phyloP scores from a whole-genome alignment of 345 rosid genomes.

The Garcia nutans region DNA sequence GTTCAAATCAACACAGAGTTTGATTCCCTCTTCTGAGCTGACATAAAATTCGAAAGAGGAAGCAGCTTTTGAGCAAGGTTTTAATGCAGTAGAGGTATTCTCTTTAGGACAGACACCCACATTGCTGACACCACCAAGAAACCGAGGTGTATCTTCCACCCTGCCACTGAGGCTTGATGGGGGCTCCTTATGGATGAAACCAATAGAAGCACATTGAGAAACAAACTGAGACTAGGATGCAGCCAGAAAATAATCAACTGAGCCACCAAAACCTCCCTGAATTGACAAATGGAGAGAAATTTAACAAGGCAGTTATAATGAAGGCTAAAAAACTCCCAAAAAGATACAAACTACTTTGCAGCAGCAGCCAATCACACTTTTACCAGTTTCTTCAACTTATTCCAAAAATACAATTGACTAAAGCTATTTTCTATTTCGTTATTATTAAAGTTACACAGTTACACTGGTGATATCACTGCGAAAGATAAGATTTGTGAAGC shows the following conservation, averaged over 20 bases:
- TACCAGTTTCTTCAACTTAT: constrained; percentile 1
- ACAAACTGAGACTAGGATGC: constrained; percentile 24
- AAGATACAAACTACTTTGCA: not conserved
- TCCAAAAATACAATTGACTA: not conserved
- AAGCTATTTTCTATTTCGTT: not conserved
- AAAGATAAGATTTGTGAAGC: not conserved
- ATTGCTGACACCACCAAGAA: constrained; percentile 31
- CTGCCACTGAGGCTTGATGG: constrained; percentile 23
- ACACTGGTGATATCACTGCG: not conserved
- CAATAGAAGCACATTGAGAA: constrained; percentile 32
- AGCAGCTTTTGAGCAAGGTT: constrained; percentile 25
- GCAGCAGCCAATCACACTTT: not conserved
- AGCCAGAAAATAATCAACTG: constrained; percentile 19
- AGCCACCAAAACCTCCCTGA: constrained; percentile 43
- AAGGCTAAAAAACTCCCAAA: not conserved
- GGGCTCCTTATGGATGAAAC: constrained; percentile 23
- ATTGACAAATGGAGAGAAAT: constrained; percentile 4
- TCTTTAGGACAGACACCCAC: constrained; percentile 34
- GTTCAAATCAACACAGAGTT: constrained; percentile 69
- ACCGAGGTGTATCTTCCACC: constrained; percentile 27
- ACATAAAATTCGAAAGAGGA: constrained; percentile 72
- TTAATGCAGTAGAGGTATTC: constrained; percentile 20
- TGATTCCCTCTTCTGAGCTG: constrained; percentile 68
- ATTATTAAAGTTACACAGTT: not conserved
- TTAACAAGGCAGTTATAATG: not conserved